A percentile compares a stretch with the other conserved stretches of the same genome.
These are phyloP conservation scores for Verticillium alfalfae DNA, from an alignment of 2,329 filamentous ascomycete genomes.

Conservation along the genomic window DNA sequence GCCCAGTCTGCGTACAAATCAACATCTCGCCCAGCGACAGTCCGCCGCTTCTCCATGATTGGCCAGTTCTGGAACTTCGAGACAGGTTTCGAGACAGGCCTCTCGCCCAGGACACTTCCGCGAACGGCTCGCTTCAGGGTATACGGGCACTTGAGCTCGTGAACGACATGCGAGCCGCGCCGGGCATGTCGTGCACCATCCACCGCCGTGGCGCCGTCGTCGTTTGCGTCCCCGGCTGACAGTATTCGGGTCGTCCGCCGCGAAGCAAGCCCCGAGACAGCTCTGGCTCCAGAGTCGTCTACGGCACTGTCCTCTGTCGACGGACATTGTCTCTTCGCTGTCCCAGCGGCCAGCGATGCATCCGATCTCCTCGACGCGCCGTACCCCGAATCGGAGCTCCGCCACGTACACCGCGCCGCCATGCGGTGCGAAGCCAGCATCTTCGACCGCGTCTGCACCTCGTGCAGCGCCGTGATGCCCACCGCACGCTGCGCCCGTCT, in stretches of 20 bases:
- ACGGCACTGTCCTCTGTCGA: background rate
- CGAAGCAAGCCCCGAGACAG: too few species aligned
- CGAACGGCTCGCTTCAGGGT: background rate
- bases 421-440: background rate
- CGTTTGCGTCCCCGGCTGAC: too few species aligned
- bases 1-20: slow-evolving; percentile 13
- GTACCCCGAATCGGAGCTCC: background rate
- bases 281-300: background rate
- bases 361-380: background rate
- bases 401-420: background rate
- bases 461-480: background rate
- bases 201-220: too few species aligned
- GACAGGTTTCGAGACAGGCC: background rate
- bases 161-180: background rate
- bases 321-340: background rate
- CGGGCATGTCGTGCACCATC: background rate
- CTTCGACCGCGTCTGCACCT: background rate
- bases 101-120: background rate
- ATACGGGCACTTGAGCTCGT: background rate
- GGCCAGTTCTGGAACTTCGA: background rate
- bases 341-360: background rate
- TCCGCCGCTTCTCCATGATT: background rate
- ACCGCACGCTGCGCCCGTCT: background rate
- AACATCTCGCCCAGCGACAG: background rate
- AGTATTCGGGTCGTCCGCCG: too few species aligned